Percentiles rank a stretch among this genome's conserved stretches.
phyloP scores from a whole-genome alignment of 371 early-diverging fungal species.

The Massospora cicadina region DNA sequence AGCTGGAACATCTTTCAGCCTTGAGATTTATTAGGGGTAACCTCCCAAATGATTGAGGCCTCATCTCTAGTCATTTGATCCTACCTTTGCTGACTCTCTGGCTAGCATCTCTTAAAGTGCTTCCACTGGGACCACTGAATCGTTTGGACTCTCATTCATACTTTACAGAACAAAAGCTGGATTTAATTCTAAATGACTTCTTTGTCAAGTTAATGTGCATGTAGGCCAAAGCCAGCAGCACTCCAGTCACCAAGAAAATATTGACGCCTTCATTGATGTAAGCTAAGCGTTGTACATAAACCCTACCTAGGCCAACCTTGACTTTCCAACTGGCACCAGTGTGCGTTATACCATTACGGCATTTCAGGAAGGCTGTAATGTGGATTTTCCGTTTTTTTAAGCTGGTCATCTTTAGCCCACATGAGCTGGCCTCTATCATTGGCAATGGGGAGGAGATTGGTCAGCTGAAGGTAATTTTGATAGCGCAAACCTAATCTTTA shows the following conservation, averaged over 20 bases:
- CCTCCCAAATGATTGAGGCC: background rate
- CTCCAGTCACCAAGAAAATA: background rate
- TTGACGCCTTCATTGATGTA: background rate
- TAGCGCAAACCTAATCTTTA: conserved; percentile 17
- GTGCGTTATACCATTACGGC: conserved; percentile 47
- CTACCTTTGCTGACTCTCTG: background rate
- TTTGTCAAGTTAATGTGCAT: conserved; percentile 49
- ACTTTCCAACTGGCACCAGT: conserved; percentile 25
- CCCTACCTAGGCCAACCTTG: conserved; percentile 48
- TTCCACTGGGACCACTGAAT: conserved; percentile 72
- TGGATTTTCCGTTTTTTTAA: conserved; percentile 50
- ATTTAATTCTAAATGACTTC: conserved; percentile 21
- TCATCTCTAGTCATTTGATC: background rate
- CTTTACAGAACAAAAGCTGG: conserved; percentile 31
- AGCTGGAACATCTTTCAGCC: background rate
- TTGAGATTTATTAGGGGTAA: background rate
- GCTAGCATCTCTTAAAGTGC: conserved; percentile 31
- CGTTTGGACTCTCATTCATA: background rate
- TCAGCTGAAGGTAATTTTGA: background rate
- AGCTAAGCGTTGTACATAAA: conserved; percentile 28
- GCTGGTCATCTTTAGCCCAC: conserved; percentile 40
- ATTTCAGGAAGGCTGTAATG: conserved; percentile 65
- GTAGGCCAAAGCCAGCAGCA: background rate
- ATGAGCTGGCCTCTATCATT: conserved; percentile 53
- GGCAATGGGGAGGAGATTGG: conserved; percentile 69